Evolutionary conservation across 306 rosid species (phyloP).

Genomic region (Oemleria cerasiformis): DNA sequence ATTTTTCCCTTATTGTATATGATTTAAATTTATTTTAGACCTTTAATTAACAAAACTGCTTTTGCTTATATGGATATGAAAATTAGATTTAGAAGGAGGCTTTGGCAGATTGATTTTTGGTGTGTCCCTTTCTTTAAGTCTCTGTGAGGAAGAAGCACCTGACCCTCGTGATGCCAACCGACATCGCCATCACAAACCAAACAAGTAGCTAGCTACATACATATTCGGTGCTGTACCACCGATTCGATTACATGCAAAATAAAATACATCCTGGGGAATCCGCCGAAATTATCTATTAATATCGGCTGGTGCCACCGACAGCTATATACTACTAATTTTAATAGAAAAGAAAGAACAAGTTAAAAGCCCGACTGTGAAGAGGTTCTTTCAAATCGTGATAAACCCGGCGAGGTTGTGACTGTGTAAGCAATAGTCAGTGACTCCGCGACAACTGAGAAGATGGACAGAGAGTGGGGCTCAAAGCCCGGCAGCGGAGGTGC

Average conservation of each 20-base stretch:
- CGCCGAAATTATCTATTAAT: too few species aligned
- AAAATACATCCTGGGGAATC: too few species aligned
- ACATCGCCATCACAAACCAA: slow-evolving; percentile 24
- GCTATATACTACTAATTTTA: too few species aligned
- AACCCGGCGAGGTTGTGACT: neutral
- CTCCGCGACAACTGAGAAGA: neutral
- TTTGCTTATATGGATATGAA: neutral
- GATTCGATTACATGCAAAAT: too few species aligned
- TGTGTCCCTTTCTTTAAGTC: slow-evolving; percentile 28
- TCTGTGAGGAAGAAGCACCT: neutral
- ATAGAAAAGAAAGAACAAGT: neutral
- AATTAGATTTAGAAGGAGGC: neutral
- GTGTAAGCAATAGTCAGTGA: neutral
- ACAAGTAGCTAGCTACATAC: neutral
- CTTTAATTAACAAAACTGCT: neutral
- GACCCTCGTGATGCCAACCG: slow-evolving; percentile 7
- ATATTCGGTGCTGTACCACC: too few species aligned
- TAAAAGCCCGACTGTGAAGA: neutral
- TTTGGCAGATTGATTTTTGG: neutral
- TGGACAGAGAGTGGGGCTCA: slow-evolving; percentile 99
- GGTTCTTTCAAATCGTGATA: neutral
- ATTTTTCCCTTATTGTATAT: too few species aligned
- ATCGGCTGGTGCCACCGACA: too few species aligned
- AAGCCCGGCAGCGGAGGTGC: slow-evolving; percentile 99
- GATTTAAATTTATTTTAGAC: neutral